These are phyloP conservation scores for Salix caprea DNA, from an alignment of 345 rosid genomes.

Conservation along the genomic window DNA sequence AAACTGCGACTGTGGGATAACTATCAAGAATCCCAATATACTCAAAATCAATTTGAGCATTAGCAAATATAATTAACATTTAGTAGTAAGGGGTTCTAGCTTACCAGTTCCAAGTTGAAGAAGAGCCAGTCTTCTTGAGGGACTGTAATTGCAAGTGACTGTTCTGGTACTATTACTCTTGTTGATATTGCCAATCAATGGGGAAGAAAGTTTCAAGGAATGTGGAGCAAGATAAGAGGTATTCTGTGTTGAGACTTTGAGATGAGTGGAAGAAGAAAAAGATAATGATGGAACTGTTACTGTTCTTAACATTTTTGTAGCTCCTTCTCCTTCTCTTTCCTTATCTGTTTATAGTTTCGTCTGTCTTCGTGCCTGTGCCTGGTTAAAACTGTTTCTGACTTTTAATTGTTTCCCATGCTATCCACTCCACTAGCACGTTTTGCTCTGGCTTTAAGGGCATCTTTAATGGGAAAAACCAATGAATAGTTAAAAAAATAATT, in stretches of 20 bases:
- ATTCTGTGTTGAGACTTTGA: not conserved
- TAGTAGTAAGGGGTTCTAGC: not conserved
- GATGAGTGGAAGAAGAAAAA: slow-evolving; percentile 1
- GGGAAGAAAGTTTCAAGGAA: slow-evolving; percentile 7
- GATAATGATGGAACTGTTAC: slow-evolving; percentile 19
- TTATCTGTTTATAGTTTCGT: not conserved
- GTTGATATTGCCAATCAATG: not conserved
- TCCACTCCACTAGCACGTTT: not conserved
- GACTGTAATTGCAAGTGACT: slow-evolving; percentile 14
- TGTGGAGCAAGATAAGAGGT: not conserved
- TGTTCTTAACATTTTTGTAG: slow-evolving; percentile 4
- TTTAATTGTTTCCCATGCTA: not conserved
- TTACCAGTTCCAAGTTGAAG: slow-evolving; percentile 38
- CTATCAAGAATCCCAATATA: slow-evolving; percentile 8
- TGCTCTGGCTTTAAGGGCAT: not conserved
- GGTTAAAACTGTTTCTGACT: not conserved
- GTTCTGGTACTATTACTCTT: not conserved
- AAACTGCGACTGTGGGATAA: slow-evolving; percentile 34
- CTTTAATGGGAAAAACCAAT: no score
- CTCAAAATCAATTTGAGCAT: not conserved
- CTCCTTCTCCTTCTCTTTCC: not conserved
- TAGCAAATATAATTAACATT: not conserved
- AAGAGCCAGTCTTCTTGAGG: slow-evolving; percentile 42
- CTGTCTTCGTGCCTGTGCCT: not conserved
- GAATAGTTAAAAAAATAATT: no score